phyloP scores from a whole-genome alignment of 83 land plant genomes.

The Larix sibirica region DNA sequence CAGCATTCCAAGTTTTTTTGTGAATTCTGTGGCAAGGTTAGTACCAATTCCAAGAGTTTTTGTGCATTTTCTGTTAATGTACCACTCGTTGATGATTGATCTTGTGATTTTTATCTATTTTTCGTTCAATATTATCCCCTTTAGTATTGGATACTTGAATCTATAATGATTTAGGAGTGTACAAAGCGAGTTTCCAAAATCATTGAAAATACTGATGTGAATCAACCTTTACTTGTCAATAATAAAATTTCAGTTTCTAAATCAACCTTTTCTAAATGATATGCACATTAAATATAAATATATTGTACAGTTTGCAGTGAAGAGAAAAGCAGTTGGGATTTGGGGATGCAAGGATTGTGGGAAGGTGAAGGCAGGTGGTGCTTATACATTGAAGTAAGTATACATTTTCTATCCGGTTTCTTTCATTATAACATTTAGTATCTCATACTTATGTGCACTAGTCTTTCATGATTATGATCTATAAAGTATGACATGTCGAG shows the following conservation, averaged over 20 bases:
- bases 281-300: neutral
- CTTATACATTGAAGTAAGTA: conserved; percentile 63
- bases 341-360: conserved; percentile 73
- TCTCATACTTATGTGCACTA: neutral
- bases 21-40: conserved; percentile 91
- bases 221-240: too few species aligned
- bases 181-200: too few species aligned
- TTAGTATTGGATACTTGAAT: too few species aligned
- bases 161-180: too few species aligned
- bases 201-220: too few species aligned
- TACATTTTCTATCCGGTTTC: neutral
- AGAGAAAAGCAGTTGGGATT: conserved; percentile 69
- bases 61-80: conserved; percentile 47
- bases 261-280: neutral
- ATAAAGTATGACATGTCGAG: neutral
- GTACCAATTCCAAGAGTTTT: conserved; percentile 63
- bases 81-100: neutral
- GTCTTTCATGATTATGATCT: neutral
- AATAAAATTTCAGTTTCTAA: too few species aligned
- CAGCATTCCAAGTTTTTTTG: conserved; percentile 93
- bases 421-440: neutral
- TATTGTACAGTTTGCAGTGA: conserved; percentile 55
- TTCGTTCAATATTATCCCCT: too few species aligned
- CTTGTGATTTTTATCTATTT: neutral
- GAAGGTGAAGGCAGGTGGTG: conserved; percentile 68